Conservation (phyloP, 106 monocot genomes). For the Apostasia shenzhenica region DNA sequence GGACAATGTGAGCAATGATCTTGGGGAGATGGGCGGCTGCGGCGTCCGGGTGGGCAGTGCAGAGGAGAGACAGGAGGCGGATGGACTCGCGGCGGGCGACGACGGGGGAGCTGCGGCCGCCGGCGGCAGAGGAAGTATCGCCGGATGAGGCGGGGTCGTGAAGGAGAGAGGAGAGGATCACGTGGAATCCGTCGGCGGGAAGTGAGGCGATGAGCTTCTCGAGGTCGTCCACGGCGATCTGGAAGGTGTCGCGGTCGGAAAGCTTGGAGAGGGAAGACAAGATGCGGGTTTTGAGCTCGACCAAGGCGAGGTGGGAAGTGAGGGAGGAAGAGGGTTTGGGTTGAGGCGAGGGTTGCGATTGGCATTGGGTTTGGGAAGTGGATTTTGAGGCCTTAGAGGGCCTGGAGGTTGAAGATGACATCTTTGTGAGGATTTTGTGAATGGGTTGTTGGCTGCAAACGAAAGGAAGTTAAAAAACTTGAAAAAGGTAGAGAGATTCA, state of each 20-base stretch:
- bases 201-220: constrained; percentile 57
- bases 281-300: constrained; percentile 78
- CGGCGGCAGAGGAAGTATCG: constrained; percentile 6
- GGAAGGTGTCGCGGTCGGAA: constrained; percentile 93
- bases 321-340: constrained; percentile 14
- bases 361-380: constrained; percentile 8
- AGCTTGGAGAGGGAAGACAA: constrained; percentile 76
- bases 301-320: constrained; percentile 64
- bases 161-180: constrained; percentile 51
- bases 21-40: constrained; percentile 62
- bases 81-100: constrained; percentile 74
- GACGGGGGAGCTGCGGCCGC: constrained; percentile 20
- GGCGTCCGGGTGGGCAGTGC: constrained; percentile 56
- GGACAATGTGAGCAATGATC: constrained; percentile 64
- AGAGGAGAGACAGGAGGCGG: constrained; percentile 57
- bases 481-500: too few species aligned
- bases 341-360: constrained; percentile 3
- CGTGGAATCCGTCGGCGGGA: constrained; percentile 55
- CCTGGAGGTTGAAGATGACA: constrained; percentile 20
- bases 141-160: constrained; percentile 40
- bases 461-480: too few species aligned
- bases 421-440: background rate
- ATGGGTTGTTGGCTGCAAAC: background rate
- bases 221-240: constrained; percentile 87
- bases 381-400: constrained; percentile 29